A percentile compares a stretch with the other conserved stretches of the same genome.
Conservation (phyloP, 305 asterid species). For the Fraxinus baroniana region DNA sequence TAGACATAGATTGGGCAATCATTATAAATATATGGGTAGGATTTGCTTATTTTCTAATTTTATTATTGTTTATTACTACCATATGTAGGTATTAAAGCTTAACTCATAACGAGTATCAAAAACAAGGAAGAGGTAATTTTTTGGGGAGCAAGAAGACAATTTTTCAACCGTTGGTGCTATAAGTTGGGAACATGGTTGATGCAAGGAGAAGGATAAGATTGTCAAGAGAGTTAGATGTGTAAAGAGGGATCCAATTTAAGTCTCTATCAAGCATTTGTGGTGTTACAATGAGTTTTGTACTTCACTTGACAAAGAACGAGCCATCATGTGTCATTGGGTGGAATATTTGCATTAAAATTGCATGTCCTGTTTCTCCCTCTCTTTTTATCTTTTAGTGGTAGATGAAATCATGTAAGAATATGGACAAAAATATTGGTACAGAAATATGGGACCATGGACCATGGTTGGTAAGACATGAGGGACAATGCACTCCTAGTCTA, state of each 20-base stretch:
- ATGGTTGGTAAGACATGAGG: not conserved
- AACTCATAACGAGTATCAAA: not conserved
- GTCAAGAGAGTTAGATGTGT: not conserved
- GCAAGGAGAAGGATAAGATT: not conserved
- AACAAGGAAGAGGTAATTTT: not conserved
- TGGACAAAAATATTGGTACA: not conserved
- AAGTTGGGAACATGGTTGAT: not conserved
- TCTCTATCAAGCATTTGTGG: slow-evolving; percentile 18
- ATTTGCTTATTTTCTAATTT: not conserved
- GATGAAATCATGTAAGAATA: not conserved
- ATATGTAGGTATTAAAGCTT: not conserved
- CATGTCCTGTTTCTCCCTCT: not conserved
- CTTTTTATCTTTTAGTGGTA: not conserved
- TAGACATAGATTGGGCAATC: not conserved
- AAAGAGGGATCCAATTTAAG: not conserved
- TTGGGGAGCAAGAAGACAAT: not conserved
- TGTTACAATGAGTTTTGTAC: slow-evolving; percentile 18
- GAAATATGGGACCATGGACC: not conserved
- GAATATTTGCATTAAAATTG: slow-evolving; percentile 13
- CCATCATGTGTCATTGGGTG: slow-evolving; percentile 8
- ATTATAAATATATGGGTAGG: not conserved
- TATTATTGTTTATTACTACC: not conserved
- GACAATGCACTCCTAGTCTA: not conserved
- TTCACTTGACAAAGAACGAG: slow-evolving; percentile 4
- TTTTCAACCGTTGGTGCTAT: not conserved